Evolutionary conservation across 176 grass and related monocot species (phyloP).

Genomic region (Miscanthus lutarioriparius): DNA sequence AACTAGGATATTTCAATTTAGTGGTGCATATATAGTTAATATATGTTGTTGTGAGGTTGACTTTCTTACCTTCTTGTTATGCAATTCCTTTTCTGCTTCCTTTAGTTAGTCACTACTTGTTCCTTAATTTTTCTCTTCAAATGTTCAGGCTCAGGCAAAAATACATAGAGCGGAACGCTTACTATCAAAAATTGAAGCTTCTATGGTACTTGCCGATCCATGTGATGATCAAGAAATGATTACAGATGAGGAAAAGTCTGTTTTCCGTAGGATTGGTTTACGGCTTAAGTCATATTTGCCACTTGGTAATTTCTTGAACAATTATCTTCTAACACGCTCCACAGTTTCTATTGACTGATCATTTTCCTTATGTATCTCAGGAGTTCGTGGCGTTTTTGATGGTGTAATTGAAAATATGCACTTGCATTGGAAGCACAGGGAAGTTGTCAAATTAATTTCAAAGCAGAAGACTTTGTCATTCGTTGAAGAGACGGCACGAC

Average conservation of each 20-base stretch:
- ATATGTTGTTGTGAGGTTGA: slow-evolving; percentile 5
- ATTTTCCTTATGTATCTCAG: slow-evolving; percentile 41
- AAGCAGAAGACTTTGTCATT: slow-evolving; percentile 88
- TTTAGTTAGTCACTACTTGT: neutral
- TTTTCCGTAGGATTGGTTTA: slow-evolving; percentile 94
- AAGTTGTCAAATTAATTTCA: slow-evolving; percentile 90
- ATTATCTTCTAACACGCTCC: slow-evolving; percentile 8
- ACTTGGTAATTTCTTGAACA: slow-evolving; percentile 60
- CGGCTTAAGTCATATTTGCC: slow-evolving; percentile 89
- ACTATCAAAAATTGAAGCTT: slow-evolving; percentile 81
- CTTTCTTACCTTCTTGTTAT: neutral
- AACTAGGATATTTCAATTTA: neutral
- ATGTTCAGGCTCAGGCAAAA: slow-evolving; percentile 72
- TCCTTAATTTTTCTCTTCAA: slow-evolving; percentile 30
- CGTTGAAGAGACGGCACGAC: slow-evolving; percentile 77
- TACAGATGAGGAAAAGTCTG: slow-evolving; percentile 87
- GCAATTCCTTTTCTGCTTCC: neutral
- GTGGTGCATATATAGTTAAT: neutral
- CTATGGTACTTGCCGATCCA: slow-evolving; percentile 66
- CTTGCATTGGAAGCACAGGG: slow-evolving; percentile 98
- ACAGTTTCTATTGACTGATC: slow-evolving; percentile 16
- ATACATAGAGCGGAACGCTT: slow-evolving; percentile 67
- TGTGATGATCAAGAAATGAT: slow-evolving; percentile 85
- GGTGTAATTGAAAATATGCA: slow-evolving; percentile 99
- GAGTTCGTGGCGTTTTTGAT: slow-evolving; percentile 91